Evolutionary conservation across 441 rosid genomes (phyloP).

Genomic region (Flueggea neowawraea): DNA sequence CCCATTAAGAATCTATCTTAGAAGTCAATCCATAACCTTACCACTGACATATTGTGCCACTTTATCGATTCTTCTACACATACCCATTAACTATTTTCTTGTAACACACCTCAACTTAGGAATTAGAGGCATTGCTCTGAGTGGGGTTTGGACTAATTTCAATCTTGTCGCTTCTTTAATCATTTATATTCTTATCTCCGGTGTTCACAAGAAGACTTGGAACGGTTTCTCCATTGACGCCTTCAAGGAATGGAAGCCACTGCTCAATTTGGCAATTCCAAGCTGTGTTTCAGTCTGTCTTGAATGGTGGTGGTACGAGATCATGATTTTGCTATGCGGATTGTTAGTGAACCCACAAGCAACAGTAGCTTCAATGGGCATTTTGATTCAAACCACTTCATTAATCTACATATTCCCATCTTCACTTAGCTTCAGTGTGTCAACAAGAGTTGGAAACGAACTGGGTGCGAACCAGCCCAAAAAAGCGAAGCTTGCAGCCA

Average conservation of each 20-base stretch:
- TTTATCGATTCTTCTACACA: constrained; percentile 54
- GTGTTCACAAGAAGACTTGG: constrained; percentile 46
- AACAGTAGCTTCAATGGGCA: constrained; percentile 91
- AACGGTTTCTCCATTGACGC: constrained; percentile 52
- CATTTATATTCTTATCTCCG: constrained; percentile 50
- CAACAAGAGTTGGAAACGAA: constrained; percentile 88
- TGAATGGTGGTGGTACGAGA: constrained; percentile 99
- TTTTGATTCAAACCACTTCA: constrained; percentile 86
- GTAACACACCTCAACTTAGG: constrained; percentile 59
- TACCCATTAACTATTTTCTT: constrained; percentile 67
- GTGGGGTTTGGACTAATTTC: constrained; percentile 70
- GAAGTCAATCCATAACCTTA: constrained; percentile 74
- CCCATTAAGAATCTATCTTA: constrained; percentile 79
- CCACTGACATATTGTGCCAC: constrained; percentile 72
- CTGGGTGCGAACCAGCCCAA: constrained; percentile 74
- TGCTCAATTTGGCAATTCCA: constrained; percentile 65
- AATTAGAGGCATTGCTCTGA: constrained; percentile 67
- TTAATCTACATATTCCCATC: constrained; percentile 88
- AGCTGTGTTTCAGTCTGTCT: constrained; percentile 92
- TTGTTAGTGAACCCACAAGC: constrained; percentile 57
- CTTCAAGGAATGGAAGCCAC: constrained; percentile 61
- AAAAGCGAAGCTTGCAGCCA: constrained; percentile 64
- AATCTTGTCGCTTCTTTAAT: constrained; percentile 53
- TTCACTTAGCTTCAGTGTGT: constrained; percentile 84
- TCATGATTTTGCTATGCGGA: constrained; percentile 90